phyloP scores from a whole-genome alignment of 2,329 filamentous ascomycete species.

The Penicillium griseofulvum region DNA sequence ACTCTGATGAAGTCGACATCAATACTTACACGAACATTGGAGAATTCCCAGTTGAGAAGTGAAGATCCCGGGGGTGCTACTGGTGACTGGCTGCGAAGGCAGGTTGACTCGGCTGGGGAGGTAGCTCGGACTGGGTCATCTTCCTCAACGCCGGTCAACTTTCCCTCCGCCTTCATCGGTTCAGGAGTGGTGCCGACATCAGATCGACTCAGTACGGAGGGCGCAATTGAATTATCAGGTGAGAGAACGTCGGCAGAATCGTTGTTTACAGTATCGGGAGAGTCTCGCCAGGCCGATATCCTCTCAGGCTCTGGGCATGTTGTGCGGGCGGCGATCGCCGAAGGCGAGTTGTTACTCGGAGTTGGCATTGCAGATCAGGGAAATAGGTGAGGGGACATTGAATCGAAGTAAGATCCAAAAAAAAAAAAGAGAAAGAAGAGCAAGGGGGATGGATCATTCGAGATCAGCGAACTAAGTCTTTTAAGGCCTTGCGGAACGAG shows the following conservation, averaged over 20 bases:
- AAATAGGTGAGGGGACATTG: conserved; percentile 34
- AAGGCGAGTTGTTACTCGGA: conserved; percentile 45
- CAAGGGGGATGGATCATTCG: conserved; percentile 23
- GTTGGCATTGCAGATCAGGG: conserved; percentile 50
- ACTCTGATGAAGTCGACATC: neutral
- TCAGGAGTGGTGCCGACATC: conserved; percentile 28
- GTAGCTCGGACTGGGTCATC: conserved; percentile 36
- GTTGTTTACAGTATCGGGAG: conserved; percentile 26
- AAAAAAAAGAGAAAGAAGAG: conserved; percentile 10
- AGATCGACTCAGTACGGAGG: conserved; percentile 27
- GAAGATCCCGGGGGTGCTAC: conserved; percentile 40
- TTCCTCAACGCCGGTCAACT: conserved; percentile 28
- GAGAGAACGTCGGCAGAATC: conserved; percentile 30
- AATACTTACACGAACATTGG: conserved; percentile 53
- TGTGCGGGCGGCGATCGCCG: conserved; percentile 43
- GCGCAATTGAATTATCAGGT: conserved; percentile 22
- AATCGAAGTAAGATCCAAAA: conserved; percentile 22
- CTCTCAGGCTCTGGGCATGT: conserved; percentile 49
- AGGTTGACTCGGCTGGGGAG: conserved; percentile 34
- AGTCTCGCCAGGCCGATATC: conserved; percentile 33
- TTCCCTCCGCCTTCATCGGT: conserved; percentile 29
- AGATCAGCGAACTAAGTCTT: conserved; percentile 11
- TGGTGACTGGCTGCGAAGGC: conserved; percentile 28
- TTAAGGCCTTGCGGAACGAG: conserved; percentile 12
- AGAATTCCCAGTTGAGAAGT: conserved; percentile 55